Conservation (phyloP, 1,139 yeast species). For the Yamadazyma atmosphaerica region DNA sequence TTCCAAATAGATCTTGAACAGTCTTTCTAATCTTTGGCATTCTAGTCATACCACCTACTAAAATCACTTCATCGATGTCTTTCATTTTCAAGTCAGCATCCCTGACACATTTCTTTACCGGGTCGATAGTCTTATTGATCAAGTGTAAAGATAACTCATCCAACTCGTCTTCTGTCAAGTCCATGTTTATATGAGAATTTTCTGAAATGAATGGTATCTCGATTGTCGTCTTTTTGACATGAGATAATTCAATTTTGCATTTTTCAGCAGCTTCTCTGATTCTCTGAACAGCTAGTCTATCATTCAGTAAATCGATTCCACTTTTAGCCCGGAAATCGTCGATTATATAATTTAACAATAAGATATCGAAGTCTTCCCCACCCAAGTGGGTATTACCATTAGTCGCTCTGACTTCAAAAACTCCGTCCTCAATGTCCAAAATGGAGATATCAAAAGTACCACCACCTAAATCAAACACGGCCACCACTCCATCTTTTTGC, state of each 20-base stretch:
- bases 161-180: constrained; percentile 60
- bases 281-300: constrained; percentile 60
- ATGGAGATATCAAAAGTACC: constrained; percentile 84
- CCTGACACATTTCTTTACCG: constrained; percentile 64
- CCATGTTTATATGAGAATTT: constrained; percentile 51
- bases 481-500: constrained; percentile 56
- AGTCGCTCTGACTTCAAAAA: constrained; percentile 80
- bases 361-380: constrained; percentile 77
- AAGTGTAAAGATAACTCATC: constrained; percentile 63
- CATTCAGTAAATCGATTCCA: constrained; percentile 46
- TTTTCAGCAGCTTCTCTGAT: constrained; percentile 71
- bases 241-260: constrained; percentile 70
- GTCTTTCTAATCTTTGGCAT: constrained; percentile 71
- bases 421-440: constrained; percentile 77
- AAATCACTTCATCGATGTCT: constrained; percentile 68
- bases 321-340: constrained; percentile 42
- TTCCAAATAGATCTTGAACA: constrained; percentile 58
- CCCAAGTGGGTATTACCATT: constrained; percentile 84
- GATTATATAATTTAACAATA: constrained; percentile 55
- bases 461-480: constrained; percentile 82
- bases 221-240: constrained; percentile 53
- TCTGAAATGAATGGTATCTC: constrained; percentile 62
- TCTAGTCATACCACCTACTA: constrained; percentile 86
- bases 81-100: constrained; percentile 65
- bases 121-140: constrained; percentile 61